These are phyloP conservation scores for Exophiala mesophila DNA, from an alignment of 2,329 filamentous ascomycete species.

Conservation along the genomic window DNA sequence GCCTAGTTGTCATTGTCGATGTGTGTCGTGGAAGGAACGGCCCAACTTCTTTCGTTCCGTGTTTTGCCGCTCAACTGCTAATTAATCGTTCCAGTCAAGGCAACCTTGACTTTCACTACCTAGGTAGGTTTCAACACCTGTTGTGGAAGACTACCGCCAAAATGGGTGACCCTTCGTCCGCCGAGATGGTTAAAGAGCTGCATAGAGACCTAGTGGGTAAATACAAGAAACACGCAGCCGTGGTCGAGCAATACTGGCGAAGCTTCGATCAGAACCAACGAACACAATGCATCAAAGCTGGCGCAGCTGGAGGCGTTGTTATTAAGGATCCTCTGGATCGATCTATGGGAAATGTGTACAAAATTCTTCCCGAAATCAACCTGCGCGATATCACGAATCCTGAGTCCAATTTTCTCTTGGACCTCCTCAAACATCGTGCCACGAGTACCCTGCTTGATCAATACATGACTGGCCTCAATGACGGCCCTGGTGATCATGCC, in stretches of 20 bases:
- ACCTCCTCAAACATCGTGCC: constrained; percentile 38
- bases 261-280: constrained; percentile 35
- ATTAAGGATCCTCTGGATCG: constrained; percentile 34
- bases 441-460: constrained; percentile 34
- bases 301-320: constrained; percentile 32
- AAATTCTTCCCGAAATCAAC: constrained; percentile 44
- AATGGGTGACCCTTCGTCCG: constrained; percentile 1
- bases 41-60: background rate
- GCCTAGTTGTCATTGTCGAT: no score
- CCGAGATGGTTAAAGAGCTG: constrained; percentile 8
- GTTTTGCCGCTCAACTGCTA: background rate
- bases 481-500: constrained; percentile 33
- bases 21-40: no score
- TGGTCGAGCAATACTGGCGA: constrained; percentile 39
- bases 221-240: constrained; percentile 35
- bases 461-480: constrained; percentile 31
- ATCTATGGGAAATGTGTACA: constrained; percentile 36
- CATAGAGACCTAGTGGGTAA: constrained; percentile 36
- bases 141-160: background rate
- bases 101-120: background rate
- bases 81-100: constrained; percentile 1
- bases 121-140: background rate
- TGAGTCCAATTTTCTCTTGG: constrained; percentile 36
- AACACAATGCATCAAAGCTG: constrained; percentile 33
- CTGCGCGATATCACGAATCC: constrained; percentile 37